phyloP scores from a whole-genome alignment of 2,329 filamentous ascomycete genomes.

The Dactylellina leptospora region DNA sequence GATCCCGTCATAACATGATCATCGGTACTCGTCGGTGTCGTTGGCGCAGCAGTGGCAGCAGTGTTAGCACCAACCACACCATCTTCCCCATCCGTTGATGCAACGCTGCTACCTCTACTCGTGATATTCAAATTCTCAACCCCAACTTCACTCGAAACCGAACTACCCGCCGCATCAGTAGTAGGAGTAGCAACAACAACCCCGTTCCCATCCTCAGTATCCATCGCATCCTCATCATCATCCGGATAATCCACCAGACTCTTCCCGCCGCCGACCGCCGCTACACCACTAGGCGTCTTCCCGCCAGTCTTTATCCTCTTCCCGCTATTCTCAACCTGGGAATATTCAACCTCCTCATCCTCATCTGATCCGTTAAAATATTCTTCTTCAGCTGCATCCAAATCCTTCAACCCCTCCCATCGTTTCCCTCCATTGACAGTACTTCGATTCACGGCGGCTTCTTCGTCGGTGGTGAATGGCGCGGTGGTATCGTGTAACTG shows the following conservation, averaged over 20 bases:
- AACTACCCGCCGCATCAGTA: constrained; percentile 58
- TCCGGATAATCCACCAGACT: constrained; percentile 91
- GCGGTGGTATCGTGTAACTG: constrained; percentile 74
- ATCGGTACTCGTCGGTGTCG: constrained; percentile 18
- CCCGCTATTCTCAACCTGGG: constrained; percentile 59
- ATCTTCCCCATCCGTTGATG: constrained; percentile 16
- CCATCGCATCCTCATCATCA: constrained; percentile 81
- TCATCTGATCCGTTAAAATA: constrained; percentile 94
- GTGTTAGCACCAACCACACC: not conserved
- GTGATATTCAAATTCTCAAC: constrained; percentile 45
- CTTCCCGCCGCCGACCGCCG: constrained; percentile 72
- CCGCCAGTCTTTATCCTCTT: constrained; percentile 56
- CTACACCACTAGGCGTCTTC: constrained; percentile 57
- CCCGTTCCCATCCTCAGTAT: constrained; percentile 64
- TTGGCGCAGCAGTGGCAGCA: constrained; percentile 1
- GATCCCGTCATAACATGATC: constrained; percentile 57
- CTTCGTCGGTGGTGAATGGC: constrained; percentile 67
- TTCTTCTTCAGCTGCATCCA: constrained; percentile 86
- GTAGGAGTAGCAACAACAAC: constrained; percentile 58
- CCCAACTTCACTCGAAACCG: constrained; percentile 29
- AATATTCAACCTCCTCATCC: constrained; percentile 71
- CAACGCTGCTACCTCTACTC: constrained; percentile 38
- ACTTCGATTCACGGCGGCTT: constrained; percentile 61
- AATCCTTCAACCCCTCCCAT: constrained; percentile 78
- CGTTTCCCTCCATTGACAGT: constrained; percentile 68